phyloP scores from a whole-genome alignment of 1,139 yeast species.

The Geotrichum reessii region DNA sequence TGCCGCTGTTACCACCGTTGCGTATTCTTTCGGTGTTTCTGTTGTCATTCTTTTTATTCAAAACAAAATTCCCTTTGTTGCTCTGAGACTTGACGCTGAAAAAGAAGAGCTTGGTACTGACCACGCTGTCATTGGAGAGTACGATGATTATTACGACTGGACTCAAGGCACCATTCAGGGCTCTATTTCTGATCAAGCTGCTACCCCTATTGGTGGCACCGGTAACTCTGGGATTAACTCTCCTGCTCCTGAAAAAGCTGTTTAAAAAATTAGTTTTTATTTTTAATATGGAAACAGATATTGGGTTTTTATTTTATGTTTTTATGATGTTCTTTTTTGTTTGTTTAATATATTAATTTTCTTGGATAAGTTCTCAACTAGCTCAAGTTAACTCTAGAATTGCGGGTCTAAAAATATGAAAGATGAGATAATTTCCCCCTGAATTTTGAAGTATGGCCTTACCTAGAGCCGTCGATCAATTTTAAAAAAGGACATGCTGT shows the following conservation, averaged over 20 bases:
- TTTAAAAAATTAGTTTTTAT: not conserved
- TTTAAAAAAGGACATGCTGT: no score
- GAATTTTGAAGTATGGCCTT: no score
- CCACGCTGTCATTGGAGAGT: conserved; percentile 82
- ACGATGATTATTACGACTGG: conserved; percentile 31
- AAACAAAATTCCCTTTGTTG: conserved; percentile 79
- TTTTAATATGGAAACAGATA: not conserved
- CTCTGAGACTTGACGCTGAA: conserved; percentile 79
- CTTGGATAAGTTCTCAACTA: not conserved
- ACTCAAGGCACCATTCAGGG: conserved; percentile 12
- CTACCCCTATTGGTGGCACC: conserved; percentile 2
- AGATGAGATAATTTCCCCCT: no score
- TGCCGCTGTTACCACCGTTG: conserved; percentile 65
- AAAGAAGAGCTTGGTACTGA: conserved; percentile 90
- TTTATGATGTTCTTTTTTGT: not conserved
- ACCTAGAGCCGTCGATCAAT: no score
- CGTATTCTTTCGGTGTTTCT: conserved; percentile 78
- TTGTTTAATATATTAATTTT: not conserved
- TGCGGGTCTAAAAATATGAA: not conserved
- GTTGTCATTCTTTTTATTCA: conserved; percentile 60
- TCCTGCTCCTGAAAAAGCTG: not conserved
- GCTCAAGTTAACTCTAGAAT: not conserved
- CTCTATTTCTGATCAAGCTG: not conserved
- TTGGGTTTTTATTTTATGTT: not conserved
- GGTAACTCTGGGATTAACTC: not conserved